Evolutionary conservation across 2,329 filamentous ascomycete genomes (phyloP), one percentile per base, ranked within the genome.

Genomic region (Escovopsis sp.): DNA sequence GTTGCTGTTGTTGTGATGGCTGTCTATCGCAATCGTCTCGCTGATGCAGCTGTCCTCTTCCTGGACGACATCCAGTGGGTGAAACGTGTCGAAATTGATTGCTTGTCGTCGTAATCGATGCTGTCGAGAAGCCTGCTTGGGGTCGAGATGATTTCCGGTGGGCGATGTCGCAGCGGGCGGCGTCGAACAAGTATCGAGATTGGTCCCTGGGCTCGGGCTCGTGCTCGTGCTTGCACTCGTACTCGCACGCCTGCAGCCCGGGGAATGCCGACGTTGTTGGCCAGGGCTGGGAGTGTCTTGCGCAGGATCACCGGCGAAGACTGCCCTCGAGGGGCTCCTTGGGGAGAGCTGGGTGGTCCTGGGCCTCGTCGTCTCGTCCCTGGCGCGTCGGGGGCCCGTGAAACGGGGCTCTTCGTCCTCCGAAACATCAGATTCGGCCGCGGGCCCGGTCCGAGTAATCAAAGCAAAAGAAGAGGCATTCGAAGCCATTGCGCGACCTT

Each of bases 11-110:
- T n/a, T n/a, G n/a, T n/a, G n/a, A n/a, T n/a, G n/a, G n/a, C n/a
- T n/a, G n/a, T n/a, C n/a, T n/a, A n/a, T 28, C 27, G 33, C 30
- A 31, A 31, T 31, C 19, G 29, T 30, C 21, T 33, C 31, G 12
- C 27, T 25, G 11, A 14, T n/a, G 27, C 33, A 35, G 19, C 28
- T 27, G 31, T 47, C 38, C 39, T 55, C 54, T 33, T 56, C 53
- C 27, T 45, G 39, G n/a, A 55, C 51, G 12, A 44, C 45, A 43
- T 50, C 47, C 19, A 56, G 47, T 33, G 54, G 52, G 36, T 54
- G 50, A 38, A 58, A 59, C 2, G 46, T 53, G 19, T 55, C 48
- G n/a, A 42, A 35, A 21, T 52, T 48, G 33, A 53, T 43, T 23
- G 47, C 44, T 14, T 52, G 48, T n/a, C 53, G 55, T 27, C 50